A percentile compares a stretch with the other conserved stretches of the same genome.
Evolutionary conservation across 2,329 filamentous ascomycete species (phyloP).

Genomic region (Colletotrichum tropicicola): DNA sequence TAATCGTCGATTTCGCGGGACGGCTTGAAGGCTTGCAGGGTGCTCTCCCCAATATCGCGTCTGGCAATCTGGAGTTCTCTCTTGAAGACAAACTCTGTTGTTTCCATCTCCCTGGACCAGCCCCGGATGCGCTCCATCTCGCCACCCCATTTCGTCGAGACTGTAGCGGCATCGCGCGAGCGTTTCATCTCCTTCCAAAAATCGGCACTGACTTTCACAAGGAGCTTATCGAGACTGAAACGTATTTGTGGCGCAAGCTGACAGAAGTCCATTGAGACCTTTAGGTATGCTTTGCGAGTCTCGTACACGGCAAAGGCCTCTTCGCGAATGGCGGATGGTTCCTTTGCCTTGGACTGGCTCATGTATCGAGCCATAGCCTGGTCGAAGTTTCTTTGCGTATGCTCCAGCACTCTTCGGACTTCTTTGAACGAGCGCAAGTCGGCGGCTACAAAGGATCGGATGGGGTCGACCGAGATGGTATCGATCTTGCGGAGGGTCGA

Average conservation of each 20-base stretch:
- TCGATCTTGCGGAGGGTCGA: conserved; percentile 82
- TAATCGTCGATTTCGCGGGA: conserved; percentile 95
- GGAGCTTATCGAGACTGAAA: conserved; percentile 82
- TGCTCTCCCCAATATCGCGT: conserved; percentile 82
- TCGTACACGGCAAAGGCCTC: conserved; percentile 97
- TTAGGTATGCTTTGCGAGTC: conserved; percentile 88
- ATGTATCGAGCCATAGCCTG: conserved; percentile 83
- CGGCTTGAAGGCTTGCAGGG: conserved; percentile 76
- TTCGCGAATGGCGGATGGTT: conserved; percentile 88
- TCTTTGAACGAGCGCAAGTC: conserved; percentile 92
- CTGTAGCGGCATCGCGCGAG: conserved; percentile 71
- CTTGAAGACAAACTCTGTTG: conserved; percentile 83
- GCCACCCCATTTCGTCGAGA: conserved; percentile 72
- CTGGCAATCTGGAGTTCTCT: conserved; percentile 82
- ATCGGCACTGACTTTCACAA: conserved; percentile 86
- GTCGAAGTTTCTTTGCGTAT: conserved; percentile 86
- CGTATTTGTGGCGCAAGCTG: conserved; percentile 87
- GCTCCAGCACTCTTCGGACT: conserved; percentile 77
- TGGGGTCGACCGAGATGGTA: conserved; percentile 79
- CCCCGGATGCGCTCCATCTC: conserved; percentile 94
- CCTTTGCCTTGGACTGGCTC: conserved; percentile 89
- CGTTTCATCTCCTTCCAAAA: conserved; percentile 87
- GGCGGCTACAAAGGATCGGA: conserved; percentile 78
- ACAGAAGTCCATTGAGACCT: conserved; percentile 93
- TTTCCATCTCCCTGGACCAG: conserved; percentile 95